phyloP scores from a whole-genome alignment of 2,329 filamentous ascomycete genomes.

The Aspergillus brasiliensis region DNA sequence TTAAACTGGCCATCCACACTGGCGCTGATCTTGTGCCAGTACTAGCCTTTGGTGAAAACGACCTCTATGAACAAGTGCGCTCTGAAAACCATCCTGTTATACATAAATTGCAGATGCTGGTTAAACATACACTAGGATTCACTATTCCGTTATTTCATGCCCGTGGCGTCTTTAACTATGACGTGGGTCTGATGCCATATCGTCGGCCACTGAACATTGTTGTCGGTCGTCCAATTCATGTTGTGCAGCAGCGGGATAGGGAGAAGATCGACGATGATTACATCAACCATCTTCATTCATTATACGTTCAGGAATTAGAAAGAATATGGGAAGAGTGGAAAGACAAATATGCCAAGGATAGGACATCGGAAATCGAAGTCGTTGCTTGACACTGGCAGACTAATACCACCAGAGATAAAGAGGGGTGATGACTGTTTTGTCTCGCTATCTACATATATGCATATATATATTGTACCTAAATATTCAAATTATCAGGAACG shows the following conservation, averaged over 20 bases:
- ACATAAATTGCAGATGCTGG: constrained; percentile 76
- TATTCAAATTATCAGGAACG: neutral
- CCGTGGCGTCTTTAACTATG: constrained; percentile 93
- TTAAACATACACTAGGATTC: constrained; percentile 87
- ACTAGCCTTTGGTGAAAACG: constrained; percentile 91
- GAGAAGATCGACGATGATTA: constrained; percentile 71
- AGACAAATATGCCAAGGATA: constrained; percentile 48
- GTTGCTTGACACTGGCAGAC: constrained; percentile 34
- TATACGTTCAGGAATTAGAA: constrained; percentile 68
- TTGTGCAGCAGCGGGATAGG: constrained; percentile 58
- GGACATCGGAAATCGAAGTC: constrained; percentile 48
- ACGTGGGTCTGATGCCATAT: constrained; percentile 95
- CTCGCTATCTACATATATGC: neutral
- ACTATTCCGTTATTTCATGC: constrained; percentile 90
- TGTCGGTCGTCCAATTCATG: constrained; percentile 77
- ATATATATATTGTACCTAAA: neutral
- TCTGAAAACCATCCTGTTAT: constrained; percentile 75
- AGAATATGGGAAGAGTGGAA: constrained; percentile 52
- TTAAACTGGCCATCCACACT: constrained; percentile 87
- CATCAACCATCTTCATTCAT: constrained; percentile 75
- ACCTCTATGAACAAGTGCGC: constrained; percentile 88
- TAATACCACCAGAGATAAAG: neutral
- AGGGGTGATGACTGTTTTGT: neutral
- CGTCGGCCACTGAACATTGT: constrained; percentile 85
- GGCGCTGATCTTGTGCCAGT: constrained; percentile 95